Evolutionary conservation across 768 basidiomycete genomes (phyloP).

Genomic region (Suillus cothurnatus): DNA sequence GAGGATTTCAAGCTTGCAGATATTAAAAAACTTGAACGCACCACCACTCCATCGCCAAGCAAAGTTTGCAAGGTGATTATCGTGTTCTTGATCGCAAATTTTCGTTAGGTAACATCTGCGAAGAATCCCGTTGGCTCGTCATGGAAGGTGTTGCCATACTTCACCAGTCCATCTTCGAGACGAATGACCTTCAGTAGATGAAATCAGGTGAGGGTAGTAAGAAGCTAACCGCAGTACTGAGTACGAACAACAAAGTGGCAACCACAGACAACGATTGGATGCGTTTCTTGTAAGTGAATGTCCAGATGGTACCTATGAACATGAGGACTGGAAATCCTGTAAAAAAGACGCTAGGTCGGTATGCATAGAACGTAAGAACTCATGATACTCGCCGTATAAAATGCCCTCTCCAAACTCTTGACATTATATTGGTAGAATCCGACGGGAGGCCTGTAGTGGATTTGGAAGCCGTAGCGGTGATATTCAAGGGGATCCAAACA

Average conservation of each 20-base stretch:
- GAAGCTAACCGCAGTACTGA: not conserved
- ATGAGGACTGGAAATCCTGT: not conserved
- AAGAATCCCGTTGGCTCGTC: conserved; percentile 28
- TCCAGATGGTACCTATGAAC: not conserved
- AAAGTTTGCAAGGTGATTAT: conserved; percentile 19
- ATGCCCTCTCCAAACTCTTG: not conserved
- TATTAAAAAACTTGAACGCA: not conserved
- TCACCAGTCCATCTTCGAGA: conserved; percentile 20
- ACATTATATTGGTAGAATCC: not conserved
- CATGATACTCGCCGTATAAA: not conserved
- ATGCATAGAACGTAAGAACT: not conserved
- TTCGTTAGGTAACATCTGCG: conserved; percentile 20
- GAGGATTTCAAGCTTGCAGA: not conserved
- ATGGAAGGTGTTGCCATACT: conserved; percentile 18
- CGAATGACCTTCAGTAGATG: conserved; percentile 8
- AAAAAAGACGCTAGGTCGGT: not conserved
- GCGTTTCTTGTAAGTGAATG: not conserved
- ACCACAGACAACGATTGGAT: not conserved
- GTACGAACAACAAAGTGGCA: not conserved
- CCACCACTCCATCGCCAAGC: conserved; percentile 13
- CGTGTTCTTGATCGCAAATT: conserved; percentile 27
- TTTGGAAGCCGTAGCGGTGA: not conserved
- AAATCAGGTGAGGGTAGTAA: too few relatives aligned
- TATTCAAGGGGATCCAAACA: not conserved
- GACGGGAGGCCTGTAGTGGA: not conserved